Base-by-base conservation (phyloP, 192 early-diverging fungal genomes). In the Coemansia javaensis region DNA sequence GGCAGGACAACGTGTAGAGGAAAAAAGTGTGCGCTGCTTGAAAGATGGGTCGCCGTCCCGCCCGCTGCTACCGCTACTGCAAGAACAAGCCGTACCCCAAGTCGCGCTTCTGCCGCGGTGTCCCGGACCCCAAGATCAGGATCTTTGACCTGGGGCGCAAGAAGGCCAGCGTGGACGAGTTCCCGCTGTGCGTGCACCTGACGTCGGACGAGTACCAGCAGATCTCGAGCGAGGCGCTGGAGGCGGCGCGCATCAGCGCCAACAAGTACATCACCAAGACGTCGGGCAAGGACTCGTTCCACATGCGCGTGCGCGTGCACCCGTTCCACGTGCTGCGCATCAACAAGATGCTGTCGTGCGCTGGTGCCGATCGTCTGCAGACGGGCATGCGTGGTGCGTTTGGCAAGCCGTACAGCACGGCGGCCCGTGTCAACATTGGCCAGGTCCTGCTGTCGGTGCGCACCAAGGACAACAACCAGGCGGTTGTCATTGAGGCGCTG, bases 31-130 rank as follows among this genome's bases (percentile, higher is more conserved):
- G 12, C 41, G 13, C n/a, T 9, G 9, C 11, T 37, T 21, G 36
- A 54, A 62, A 78, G 57, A 93, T 97, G 94, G 94, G 91, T 91
- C 92, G 94, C 62, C 92, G 94, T 90, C 94, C 94, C 71, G 90
- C 94, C 81, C 86, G 91, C 53, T 97, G 94, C 81, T 98, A 94
- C 81, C 84, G 94, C 67, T 98, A 98, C 83, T 93, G 90, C 80
- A 98, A 96, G 84, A 96, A 96, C 90, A 98, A 97, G 87, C 94
- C 91, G 59, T 97, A 97, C 80, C 96, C 96, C 59, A 99, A 95
- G 84, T 94, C 88, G 52, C 87, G 90, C 49, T 97, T 89, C 88
- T 90, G 84, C 81, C 94, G 91, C 87, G 96, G 92, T 93, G 94
- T 98, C 61, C 95, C 94, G 36, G 95, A 98, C 82, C 81, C 93